Evolutionary conservation across 345 rosid species (phyloP).

Genomic region (Camelina hispida): DNA sequence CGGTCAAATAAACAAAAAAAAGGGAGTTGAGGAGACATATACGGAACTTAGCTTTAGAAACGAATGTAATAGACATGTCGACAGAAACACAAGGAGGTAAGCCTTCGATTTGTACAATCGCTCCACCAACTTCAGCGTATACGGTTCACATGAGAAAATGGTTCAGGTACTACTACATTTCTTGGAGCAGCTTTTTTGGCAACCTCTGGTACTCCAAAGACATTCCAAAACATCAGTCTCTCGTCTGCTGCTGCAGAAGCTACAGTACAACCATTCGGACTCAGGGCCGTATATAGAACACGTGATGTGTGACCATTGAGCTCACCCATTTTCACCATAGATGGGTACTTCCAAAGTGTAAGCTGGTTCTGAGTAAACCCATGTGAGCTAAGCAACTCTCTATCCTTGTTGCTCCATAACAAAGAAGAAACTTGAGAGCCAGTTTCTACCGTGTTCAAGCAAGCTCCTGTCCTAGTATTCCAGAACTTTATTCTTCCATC

Average conservation of each 20-base stretch:
- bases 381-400: no score
- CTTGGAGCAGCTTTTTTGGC: slow-evolving; percentile 8
- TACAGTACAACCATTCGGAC: slow-evolving; percentile 16
- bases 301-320: no score
- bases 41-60: slow-evolving; percentile 71
- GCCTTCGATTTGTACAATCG: slow-evolving; percentile 64
- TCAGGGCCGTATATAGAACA: neutral
- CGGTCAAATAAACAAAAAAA: no score
- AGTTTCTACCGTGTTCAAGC: neutral
- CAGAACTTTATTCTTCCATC: slow-evolving; percentile 22
- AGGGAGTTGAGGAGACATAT: no score
- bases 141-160: slow-evolving; percentile 21
- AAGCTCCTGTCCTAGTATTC: slow-evolving; percentile 22
- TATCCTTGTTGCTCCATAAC: no score
- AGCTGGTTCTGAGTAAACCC: no score
- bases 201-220: slow-evolving; percentile 16
- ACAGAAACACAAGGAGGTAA: slow-evolving; percentile 78
- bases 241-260: slow-evolving; percentile 30
- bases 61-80: slow-evolving; percentile 82
- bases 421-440: no score
- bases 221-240: slow-evolving; percentile 15
- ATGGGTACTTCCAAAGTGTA: no score
- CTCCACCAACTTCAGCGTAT: slow-evolving; percentile 70
- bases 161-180: neutral
- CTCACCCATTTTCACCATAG: no score